Evolutionary conservation across 495 filamentous ascomycete genomes (phyloP), one percentile per base, ranked within the genome.

Genomic region (Glutinoglossum americanum): DNA sequence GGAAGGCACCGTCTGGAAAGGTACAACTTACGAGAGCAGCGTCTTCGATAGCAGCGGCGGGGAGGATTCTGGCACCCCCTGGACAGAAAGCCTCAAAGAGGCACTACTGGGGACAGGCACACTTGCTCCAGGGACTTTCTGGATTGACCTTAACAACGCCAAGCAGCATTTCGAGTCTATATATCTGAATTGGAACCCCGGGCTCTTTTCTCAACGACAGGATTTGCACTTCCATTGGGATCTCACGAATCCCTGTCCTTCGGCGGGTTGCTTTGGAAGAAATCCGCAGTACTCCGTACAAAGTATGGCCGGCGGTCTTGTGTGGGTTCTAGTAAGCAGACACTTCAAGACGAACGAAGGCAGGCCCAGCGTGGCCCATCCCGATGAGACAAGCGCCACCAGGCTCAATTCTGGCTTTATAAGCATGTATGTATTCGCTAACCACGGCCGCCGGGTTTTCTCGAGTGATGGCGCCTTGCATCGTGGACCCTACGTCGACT

Each of bases 131-230:
- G 88, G 89, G 9, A 81, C 80, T 26, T 95, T 97, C 65, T 96
- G 92, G 89, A 94, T 97, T 72, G 78, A 80, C 28, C 76, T 89
- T 39, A 82, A 89, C 57, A 82, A 86, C 54, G 78, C 94, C 7
- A 75, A 87, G 32, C 89, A 92, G 62, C 79, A 92, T 63, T 99
- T 95, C 61, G 86, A 95, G 60, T 93, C 89, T 26, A 75, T 97
- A 30, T 99, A 97, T 68, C 72, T 97, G 48, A 99, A 96, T 68
- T 99, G 93, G 93, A 95, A 94, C 62, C 89, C 93, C 6, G 77
- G 75, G 1, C 71, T 95, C 8, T 99, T 99, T 68, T 71, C 69
- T 13, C 69, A 82, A 61, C 81, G 86, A 28, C 80, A 94, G 65
- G 89, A 97, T 63, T 76, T 87, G 56, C 92, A 99, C 68, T 94